A percentile compares a stretch with the other conserved stretches of the same genome.
Evolutionary conservation across 2,329 filamentous ascomycete genomes (phyloP).

Genomic region (Phaeosphaeria sp.): DNA sequence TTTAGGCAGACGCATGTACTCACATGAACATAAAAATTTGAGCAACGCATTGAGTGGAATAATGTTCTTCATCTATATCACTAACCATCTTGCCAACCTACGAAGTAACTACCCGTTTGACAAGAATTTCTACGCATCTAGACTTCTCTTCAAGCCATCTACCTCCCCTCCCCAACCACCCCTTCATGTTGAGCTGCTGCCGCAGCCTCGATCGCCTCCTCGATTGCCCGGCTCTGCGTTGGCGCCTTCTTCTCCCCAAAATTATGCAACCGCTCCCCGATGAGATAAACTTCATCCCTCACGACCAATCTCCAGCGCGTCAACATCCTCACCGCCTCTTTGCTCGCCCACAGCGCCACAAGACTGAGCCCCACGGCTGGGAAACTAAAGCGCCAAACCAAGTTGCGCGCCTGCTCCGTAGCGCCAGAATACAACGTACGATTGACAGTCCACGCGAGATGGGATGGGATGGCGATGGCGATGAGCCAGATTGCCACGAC

Average conservation of each 20-base stretch:
- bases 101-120: background rate
- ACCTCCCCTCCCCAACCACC: background rate
- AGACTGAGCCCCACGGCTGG: conserved; percentile 63
- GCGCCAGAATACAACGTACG: conserved; percentile 43
- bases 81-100: too few relatives aligned
- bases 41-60: too few relatives aligned
- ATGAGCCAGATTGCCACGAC: conserved; percentile 65
- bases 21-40: too few relatives aligned
- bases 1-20: too few relatives aligned
- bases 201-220: conserved; percentile 6
- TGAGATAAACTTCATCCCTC: conserved; percentile 92
- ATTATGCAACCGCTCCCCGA: conserved; percentile 94
- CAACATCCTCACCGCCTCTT: conserved; percentile 62
- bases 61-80: too few relatives aligned
- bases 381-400: conserved; percentile 73
- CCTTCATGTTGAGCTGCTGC: background rate
- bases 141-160: background rate
- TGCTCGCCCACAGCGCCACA: conserved; percentile 59
- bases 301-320: conserved; percentile 81
- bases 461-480: conserved; percentile 70
- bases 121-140: too few relatives aligned
- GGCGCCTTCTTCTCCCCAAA: conserved; percentile 68
- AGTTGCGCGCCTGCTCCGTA: conserved; percentile 58
- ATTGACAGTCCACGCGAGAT: conserved; percentile 62
- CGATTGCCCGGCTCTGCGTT: conserved; percentile 6